These are phyloP conservation scores for Aspergillus melleus DNA, from an alignment of 2,329 filamentous ascomycete genomes.

Conservation along the genomic window DNA sequence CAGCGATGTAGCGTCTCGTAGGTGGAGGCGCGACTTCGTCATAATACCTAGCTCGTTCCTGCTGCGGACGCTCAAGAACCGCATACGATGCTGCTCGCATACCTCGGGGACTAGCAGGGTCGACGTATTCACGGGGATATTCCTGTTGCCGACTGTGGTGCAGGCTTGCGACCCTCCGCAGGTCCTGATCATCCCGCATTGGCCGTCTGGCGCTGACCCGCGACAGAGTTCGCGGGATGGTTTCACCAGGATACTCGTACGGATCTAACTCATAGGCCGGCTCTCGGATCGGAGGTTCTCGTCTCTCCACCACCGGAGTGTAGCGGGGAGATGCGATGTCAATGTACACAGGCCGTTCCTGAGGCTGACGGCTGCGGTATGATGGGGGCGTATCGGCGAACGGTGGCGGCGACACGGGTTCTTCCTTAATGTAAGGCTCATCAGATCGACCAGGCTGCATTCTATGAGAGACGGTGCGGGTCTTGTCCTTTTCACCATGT, in stretches of 20 bases:
- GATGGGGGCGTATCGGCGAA: slow-evolving; percentile 48
- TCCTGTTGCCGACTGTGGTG: slow-evolving; percentile 47
- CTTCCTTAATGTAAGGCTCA: slow-evolving; percentile 61
- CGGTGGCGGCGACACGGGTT: slow-evolving; percentile 62
- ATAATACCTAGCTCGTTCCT: slow-evolving; percentile 40
- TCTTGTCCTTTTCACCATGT: slow-evolving; percentile 36
- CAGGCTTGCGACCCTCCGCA: slow-evolving; percentile 49
- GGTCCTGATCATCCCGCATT: slow-evolving; percentile 44
- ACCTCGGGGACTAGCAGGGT: slow-evolving; percentile 40
- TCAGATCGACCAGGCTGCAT: slow-evolving; percentile 38
- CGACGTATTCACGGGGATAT: slow-evolving; percentile 45
- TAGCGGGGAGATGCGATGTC: slow-evolving; percentile 45
- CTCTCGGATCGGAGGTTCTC: slow-evolving; percentile 30
- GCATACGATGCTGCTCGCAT: slow-evolving; percentile 43
- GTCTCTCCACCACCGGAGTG: slow-evolving; percentile 35
- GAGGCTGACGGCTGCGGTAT: slow-evolving; percentile 34
- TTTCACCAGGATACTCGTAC: slow-evolving; percentile 34
- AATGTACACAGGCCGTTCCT: slow-evolving; percentile 51
- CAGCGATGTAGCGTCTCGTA: slow-evolving; percentile 34
- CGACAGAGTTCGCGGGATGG: slow-evolving; percentile 40
- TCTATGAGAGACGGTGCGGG: slow-evolving; percentile 34
- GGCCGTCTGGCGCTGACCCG: slow-evolving; percentile 39
- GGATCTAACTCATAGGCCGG: slow-evolving; percentile 38
- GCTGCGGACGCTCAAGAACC: slow-evolving; percentile 39
- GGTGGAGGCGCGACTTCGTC: slow-evolving; percentile 37